Percentiles rank a stretch among this genome's conserved stretches.
Evolutionary conservation across 495 filamentous ascomycete species (phyloP).

Genomic region (Penicillium cinerascens): DNA sequence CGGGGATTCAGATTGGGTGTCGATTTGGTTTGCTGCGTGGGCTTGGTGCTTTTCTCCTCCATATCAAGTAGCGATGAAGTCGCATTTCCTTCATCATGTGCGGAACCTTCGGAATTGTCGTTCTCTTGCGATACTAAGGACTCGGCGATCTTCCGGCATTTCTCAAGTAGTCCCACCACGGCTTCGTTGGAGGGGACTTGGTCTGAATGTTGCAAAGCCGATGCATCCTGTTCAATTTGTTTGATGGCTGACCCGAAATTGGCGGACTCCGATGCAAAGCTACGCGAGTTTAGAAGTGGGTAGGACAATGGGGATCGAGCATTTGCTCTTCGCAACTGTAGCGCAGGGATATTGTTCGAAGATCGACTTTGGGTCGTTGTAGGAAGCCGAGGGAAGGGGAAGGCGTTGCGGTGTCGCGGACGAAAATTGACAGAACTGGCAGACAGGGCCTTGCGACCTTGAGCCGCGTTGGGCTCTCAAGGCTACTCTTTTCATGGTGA

Average conservation of each 20-base stretch:
- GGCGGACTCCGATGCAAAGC: constrained; percentile 12
- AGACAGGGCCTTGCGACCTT: constrained; percentile 26
- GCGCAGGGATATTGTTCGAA: constrained; percentile 11
- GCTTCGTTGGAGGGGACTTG: constrained; percentile 38
- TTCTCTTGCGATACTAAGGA: constrained; percentile 28
- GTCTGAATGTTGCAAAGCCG: constrained; percentile 28
- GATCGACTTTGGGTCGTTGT: constrained; percentile 6
- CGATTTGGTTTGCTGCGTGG: no score
- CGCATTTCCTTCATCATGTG: constrained; percentile 31
- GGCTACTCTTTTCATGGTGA: constrained; percentile 34
- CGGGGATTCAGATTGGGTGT: constrained; percentile 16
- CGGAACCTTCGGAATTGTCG: constrained; percentile 11
- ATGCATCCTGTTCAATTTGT: constrained; percentile 26
- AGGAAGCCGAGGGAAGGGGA: constrained; percentile 11
- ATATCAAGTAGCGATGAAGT: constrained; percentile 51
- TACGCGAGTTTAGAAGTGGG: not conserved
- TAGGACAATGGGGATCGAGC: not conserved
- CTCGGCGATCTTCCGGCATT: constrained; percentile 43
- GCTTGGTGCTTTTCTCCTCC: constrained; percentile 38
- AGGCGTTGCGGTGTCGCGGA: constrained; percentile 19
- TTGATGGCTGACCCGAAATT: no score
- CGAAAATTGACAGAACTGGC: constrained; percentile 40
- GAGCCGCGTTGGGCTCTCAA: constrained; percentile 25
- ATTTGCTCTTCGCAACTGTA: constrained; percentile 9
- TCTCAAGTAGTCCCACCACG: constrained; percentile 39